Conservation (phyloP, 768 basidiomycete species). For the Pilatotrama ljubarskyi region DNA sequence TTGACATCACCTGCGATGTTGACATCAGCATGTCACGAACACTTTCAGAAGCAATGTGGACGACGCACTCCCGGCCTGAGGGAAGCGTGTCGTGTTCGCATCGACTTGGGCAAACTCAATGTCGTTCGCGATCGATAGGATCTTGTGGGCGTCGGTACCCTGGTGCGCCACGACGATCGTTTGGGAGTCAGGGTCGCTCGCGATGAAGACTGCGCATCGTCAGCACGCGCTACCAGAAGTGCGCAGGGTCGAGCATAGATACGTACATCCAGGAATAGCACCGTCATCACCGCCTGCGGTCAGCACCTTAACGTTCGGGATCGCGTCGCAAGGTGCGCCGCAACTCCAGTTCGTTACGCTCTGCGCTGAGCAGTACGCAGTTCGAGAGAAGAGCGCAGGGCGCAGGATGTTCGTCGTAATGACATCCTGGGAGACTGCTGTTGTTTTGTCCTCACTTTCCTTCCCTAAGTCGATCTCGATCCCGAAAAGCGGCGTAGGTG, state of each 20-base stretch:
- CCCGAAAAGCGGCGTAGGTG: slow-evolving; percentile 25
- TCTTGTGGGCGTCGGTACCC: slow-evolving; percentile 35
- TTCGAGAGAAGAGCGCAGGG: slow-evolving; percentile 28
- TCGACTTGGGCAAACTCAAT: slow-evolving; percentile 24
- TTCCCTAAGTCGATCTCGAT: slow-evolving; percentile 19
- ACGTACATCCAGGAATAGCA: slow-evolving; percentile 24
- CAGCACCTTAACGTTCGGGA: slow-evolving; percentile 26
- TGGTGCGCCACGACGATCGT: slow-evolving; percentile 40
- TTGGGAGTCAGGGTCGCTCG: slow-evolving; percentile 36
- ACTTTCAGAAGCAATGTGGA: neutral
- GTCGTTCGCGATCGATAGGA: slow-evolving; percentile 30
- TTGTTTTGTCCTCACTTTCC: slow-evolving; percentile 9
- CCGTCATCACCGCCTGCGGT: slow-evolving; percentile 27
- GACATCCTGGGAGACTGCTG: slow-evolving; percentile 22
- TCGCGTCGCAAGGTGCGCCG: slow-evolving; percentile 29
- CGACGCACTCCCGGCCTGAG: slow-evolving; percentile 22
- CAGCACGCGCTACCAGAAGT: neutral
- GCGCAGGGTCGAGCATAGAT: neutral
- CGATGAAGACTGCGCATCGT: slow-evolving; percentile 25
- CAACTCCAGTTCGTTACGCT: slow-evolving; percentile 26
- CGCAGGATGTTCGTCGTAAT: slow-evolving; percentile 22
- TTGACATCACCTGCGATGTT: slow-evolving; percentile 16
- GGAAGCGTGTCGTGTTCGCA: slow-evolving; percentile 44
- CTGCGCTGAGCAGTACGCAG: slow-evolving; percentile 29
- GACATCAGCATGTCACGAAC: neutral